A percentile compares a stretch with the other conserved stretches of the same genome.
Evolutionary conservation across 768 basidiomycete species (phyloP).

Genomic region (Hebeloma cylindrosporum): DNA sequence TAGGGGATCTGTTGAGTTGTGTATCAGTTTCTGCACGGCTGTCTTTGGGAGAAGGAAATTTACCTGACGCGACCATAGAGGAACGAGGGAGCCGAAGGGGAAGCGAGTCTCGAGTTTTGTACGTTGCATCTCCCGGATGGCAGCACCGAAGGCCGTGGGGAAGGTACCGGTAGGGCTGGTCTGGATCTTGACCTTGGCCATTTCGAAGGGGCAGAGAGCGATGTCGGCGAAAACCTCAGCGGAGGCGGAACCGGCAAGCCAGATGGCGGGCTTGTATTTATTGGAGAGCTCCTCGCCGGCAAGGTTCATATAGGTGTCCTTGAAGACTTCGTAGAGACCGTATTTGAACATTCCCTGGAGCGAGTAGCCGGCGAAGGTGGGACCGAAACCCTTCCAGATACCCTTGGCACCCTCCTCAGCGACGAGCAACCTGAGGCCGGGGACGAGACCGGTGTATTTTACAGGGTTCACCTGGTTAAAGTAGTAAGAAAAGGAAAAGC

Average conservation of each 20-base stretch:
- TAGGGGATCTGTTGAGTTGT: conserved; percentile 86
- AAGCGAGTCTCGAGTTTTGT: conserved; percentile 72
- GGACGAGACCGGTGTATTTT: conserved; percentile 70
- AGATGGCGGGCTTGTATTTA: conserved; percentile 87
- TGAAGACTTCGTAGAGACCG: conserved; percentile 97
- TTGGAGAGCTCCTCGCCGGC: conserved; percentile 79
- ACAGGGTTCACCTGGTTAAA: conserved; percentile 62
- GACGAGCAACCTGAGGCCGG: conserved; percentile 62
- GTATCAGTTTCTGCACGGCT: no score
- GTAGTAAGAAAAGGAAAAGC: not conserved
- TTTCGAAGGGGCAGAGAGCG: conserved; percentile 93
- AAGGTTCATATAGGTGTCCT: conserved; percentile 87
- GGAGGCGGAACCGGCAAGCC: conserved; percentile 91
- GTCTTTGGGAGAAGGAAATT: no score
- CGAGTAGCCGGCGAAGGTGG: conserved; percentile 91
- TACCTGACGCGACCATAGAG: conserved; percentile 88
- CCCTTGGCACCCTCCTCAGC: conserved; percentile 82
- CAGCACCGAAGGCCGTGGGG: conserved; percentile 73
- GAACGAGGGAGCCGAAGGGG: conserved; percentile 83
- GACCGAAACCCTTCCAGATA: conserved; percentile 94
- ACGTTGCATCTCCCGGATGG: conserved; percentile 66
- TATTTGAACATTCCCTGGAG: conserved; percentile 99
- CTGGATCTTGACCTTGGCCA: conserved; percentile 92
- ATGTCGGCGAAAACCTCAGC: conserved; percentile 96
- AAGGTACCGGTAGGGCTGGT: conserved; percentile 74